Evolutionary conservation across 1,139 yeast species (phyloP), one percentile per base, ranked within the genome.

Genomic region (Hemisphaericaspora xylanilytica): DNA sequence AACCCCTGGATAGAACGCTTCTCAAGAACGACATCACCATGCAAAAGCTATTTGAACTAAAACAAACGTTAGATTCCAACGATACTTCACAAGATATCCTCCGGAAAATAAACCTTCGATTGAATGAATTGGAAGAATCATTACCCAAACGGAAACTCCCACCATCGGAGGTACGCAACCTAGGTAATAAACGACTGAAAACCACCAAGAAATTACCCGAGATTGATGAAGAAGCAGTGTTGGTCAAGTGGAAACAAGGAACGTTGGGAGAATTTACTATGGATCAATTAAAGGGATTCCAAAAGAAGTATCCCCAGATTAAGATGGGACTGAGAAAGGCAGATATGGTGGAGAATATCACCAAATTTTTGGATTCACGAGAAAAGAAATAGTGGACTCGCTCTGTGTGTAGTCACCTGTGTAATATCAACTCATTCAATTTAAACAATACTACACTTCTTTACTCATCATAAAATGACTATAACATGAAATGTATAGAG

Each of bases 281-380:
- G 28, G 58, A 62, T 4, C 78, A 75, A 46, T 56, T 76, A 30
- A 62, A 58, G 40, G 56, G 49, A 10, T 75, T 68, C 41, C 62
- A 64, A 33, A 54, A 51, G 20, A 55, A 58, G 18, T 63, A 70
- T 45, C 63, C 63, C 31, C 50, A 52, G 22, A 70, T 73, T 16
- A 61, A 58, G 24, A 43, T 49, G 25, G 78, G 69, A 0, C 49
- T 59, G 1, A 67, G 58, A 40, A 76, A 74, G 49, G 65, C 53
- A 13, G 80, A 67, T 26, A 51, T 74, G 51, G 61, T 75, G 22
- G 64, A 61, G 9, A 73, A 67, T 44, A 71, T 76, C 13, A 45
- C 30, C 10, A 36, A 22, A 4, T 56, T 46, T 38, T 45, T 56
- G 25, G 49, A 51, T 26, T 40, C 52, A 7, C 41, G 52, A 30